Evolutionary conservation across 106 monocot genomes (phyloP).

Genomic region (Dioscorea dumetorum): DNA sequence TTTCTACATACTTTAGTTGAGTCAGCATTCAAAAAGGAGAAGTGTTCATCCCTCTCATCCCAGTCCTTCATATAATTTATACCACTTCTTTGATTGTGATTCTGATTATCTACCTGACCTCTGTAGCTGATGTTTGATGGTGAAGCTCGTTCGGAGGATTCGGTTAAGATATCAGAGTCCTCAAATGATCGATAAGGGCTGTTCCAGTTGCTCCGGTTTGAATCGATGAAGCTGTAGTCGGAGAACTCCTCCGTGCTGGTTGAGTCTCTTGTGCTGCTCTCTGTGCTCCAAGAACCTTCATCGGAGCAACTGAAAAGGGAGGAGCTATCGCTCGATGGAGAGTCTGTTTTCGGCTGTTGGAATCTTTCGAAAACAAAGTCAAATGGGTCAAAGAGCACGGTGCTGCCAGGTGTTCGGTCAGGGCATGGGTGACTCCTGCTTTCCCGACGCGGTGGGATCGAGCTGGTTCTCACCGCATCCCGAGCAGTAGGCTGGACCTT

Average conservation of each 20-base stretch:
- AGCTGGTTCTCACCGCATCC: too few relatives aligned
- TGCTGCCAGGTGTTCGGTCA: not conserved
- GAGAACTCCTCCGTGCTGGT: constrained; percentile 32
- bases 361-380: constrained; percentile 8
- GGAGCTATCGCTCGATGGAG: constrained; percentile 34
- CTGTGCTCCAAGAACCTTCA: constrained; percentile 45
- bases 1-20: constrained; percentile 21
- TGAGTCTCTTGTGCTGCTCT: constrained; percentile 38
- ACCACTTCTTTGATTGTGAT: not conserved
- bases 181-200: constrained; percentile 17
- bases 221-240: constrained; percentile 31
- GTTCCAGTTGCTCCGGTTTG: constrained; percentile 7
- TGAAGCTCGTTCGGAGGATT: constrained; percentile 2
- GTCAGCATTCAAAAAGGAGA: constrained; percentile 25
- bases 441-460: too few relatives aligned
- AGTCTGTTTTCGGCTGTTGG: constrained; percentile 12
- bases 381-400: not conserved
- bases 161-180: constrained; percentile 15
- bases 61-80: constrained; percentile 9
- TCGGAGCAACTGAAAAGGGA: constrained; percentile 47
- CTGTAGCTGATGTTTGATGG: constrained; percentile 8
- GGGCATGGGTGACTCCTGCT: too few relatives aligned
- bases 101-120: not conserved
- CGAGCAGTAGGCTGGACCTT: not conserved
- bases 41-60: constrained; percentile 2